Evolutionary conservation across 129 eudicot species (phyloP).

Genomic region (sunflower (Helianthus annuus)): HanXRQr2.0-SUNRISE NC_035437.2:7089958-7090457

Average conservation of each 20-base stretch:
- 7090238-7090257: constrained; percentile 46
- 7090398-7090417: no score
- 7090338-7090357: no score
- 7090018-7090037: constrained; percentile 1
- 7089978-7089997: constrained; percentile 7
- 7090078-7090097: constrained; percentile 21
- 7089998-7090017: background rate
- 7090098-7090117: constrained; percentile 23
- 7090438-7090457: no score
- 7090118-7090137: constrained; percentile 17
- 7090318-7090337: no score
- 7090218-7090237: constrained; percentile 40
- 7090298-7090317: background rate
- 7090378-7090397: no score
- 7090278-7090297: constrained; percentile 16
- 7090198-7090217: constrained; percentile 36
- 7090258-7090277: constrained; percentile 33
- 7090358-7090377: no score
- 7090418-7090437: no score
- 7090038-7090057: constrained; percentile 9
- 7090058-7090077: background rate
- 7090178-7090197: constrained; percentile 27
- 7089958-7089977: background rate
- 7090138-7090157: constrained; percentile 21
- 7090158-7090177: constrained; percentile 33